Base-by-base conservation (phyloP, 169 alveolate species). In the Eimeria acervulina region DNA sequence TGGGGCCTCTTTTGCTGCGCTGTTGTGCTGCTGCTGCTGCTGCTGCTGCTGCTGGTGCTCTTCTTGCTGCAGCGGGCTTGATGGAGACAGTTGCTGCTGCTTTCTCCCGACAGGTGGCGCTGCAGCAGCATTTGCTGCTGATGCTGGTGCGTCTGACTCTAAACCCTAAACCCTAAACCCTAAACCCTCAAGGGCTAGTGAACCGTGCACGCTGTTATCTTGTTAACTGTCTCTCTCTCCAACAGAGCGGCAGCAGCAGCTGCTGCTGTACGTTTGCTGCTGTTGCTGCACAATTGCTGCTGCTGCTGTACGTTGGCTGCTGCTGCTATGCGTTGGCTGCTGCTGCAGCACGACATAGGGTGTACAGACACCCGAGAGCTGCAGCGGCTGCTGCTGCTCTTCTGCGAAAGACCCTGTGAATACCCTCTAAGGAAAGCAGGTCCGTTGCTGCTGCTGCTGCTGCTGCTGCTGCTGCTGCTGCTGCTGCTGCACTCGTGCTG, bases 1-100 rank as follows among this genome's bases (percentile, higher is more conserved):
- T 19, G 23, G 38, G 1, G 76, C 68, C 21, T 55, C 68, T 63
- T 19, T 28, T 63, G 76, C 76, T 63, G 76, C 33, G 23, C 76
- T 63, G 68, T 28, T 1, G 13, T 26, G n/a, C 33, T 63, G 76
- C 33, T 63, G 38, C 76, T 63, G 76, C 76, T 63, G 76, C 76
- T 63, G n/a, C 74, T 63, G 74, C n/a, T 63, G 76, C 31, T 63
- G 76, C 31, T 63, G n/a, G 13, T 63, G 76, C 76, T 63, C 31
- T n/a, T 63, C 1, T n/a, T 63, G 76, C 36, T 63, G 76, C 76
- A 63, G 76, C 76, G 13, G 84, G 51, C 6, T 33, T 72, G 51
- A 33, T 72, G 52, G 84, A 72, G 84, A 23, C 84, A 15, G 19
- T 72, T 72, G 84, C 51, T 72, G 84, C 52, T 72, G 84, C 51